Conservation (phyloP, 257 asterid genomes). For the Fraxinus excelsior region DNA sequence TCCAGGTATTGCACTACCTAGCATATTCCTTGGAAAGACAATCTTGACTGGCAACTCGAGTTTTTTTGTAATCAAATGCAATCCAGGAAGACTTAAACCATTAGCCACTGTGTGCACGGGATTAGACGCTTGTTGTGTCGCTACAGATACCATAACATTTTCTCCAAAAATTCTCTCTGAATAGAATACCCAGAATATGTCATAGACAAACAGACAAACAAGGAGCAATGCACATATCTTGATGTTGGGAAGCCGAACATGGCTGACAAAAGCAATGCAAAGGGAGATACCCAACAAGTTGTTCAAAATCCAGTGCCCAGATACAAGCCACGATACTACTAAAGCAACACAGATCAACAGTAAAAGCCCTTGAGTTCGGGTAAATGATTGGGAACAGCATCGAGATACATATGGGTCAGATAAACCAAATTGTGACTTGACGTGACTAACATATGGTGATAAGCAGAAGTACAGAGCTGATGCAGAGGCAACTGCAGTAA, state of each 20-base stretch:
- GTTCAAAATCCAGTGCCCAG: slow-evolving; percentile 94
- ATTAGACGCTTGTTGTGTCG: slow-evolving; percentile 89
- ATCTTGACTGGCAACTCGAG: slow-evolving; percentile 96
- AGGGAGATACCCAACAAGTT: slow-evolving; percentile 87
- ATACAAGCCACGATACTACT: slow-evolving; percentile 76
- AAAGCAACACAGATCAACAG: slow-evolving; percentile 48
- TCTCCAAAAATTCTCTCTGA: slow-evolving; percentile 95
- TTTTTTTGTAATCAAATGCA: slow-evolving; percentile 76
- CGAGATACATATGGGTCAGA: slow-evolving; percentile 75
- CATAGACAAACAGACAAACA: slow-evolving; percentile 79
- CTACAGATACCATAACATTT: slow-evolving; percentile 96
- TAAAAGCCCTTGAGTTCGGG: slow-evolving; percentile 66
- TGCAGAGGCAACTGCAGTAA: slow-evolving; percentile 87
- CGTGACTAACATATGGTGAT: slow-evolving; percentile 59
- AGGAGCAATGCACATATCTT: slow-evolving; percentile 92
- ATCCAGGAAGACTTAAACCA: slow-evolving; percentile 92
- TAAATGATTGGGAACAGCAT: slow-evolving; percentile 80
- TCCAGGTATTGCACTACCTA: slow-evolving; percentile 77
- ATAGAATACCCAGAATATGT: slow-evolving; percentile 92
- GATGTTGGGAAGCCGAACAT: slow-evolving; percentile 93
- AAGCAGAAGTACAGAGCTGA: slow-evolving; percentile 85
- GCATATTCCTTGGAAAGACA: slow-evolving; percentile 86
- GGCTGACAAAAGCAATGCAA: slow-evolving; percentile 97
- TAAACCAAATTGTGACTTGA: slow-evolving; percentile 66
- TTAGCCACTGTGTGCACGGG: slow-evolving; percentile 87